Evolutionary conservation across 768 basidiomycete genomes (phyloP).

Genomic region (Guyanaporus albipodus): DNA sequence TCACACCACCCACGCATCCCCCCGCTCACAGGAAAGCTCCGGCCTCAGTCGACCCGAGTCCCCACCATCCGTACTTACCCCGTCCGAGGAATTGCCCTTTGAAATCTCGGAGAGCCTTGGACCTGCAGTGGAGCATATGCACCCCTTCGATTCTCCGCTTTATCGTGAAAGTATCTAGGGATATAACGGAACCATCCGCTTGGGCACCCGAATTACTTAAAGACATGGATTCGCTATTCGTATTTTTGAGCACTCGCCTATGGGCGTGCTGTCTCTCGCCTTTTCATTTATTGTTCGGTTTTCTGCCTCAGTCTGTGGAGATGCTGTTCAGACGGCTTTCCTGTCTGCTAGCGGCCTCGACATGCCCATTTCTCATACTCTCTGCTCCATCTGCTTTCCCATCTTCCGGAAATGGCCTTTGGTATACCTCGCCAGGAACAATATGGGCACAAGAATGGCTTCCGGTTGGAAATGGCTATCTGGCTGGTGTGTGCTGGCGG

Average conservation of each 20-base stretch:
- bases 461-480: constrained; percentile 71
- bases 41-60: neutral
- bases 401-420: constrained; percentile 67
- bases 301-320: constrained; percentile 18
- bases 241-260: constrained; percentile 14
- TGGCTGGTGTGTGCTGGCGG: constrained; percentile 45
- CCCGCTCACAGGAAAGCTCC: neutral
- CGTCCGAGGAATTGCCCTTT: neutral
- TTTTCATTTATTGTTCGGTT: constrained; percentile 10
- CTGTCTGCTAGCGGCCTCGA: constrained; percentile 19
- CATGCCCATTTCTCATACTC: constrained; percentile 14
- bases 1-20: no score
- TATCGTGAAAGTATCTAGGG: neutral
- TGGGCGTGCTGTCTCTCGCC: constrained; percentile 14
- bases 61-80: constrained; percentile 1
- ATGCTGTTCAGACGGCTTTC: constrained; percentile 17
- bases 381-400: constrained; percentile 51
- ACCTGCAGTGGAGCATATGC: neutral
- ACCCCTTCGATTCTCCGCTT: neutral
- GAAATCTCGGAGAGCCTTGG: neutral
- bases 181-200: neutral
- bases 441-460: constrained; percentile 60
- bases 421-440: constrained; percentile 54
- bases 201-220: neutral
- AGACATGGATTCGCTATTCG: constrained; percentile 22